Evolutionary conservation across 139 green algal species (phyloP).

Genomic region (Closterium sp.): DNA sequence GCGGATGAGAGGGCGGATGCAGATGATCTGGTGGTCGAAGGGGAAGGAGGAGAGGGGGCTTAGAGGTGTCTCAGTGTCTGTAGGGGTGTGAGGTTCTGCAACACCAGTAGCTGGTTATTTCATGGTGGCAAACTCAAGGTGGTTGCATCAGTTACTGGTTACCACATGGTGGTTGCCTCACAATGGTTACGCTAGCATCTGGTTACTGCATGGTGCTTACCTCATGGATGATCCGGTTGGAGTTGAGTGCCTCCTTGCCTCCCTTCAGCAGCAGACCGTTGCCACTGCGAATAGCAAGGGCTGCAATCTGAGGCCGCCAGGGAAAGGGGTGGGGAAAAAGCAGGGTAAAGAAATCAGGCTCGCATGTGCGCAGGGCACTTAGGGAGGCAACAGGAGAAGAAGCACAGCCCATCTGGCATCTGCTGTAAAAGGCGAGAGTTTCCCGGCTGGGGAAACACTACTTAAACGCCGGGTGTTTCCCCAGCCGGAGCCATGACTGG

Average conservation of each 20-base stretch:
- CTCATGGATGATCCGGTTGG: slow-evolving; percentile 80
- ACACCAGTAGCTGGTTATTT: neutral
- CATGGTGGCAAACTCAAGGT: neutral
- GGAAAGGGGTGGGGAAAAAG: neutral
- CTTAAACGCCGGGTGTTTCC: too few relatives aligned
- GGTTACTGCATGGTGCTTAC: slow-evolving; percentile 57
- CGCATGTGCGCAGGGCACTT: neutral
- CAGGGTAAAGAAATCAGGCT: neutral
- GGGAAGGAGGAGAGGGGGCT: neutral
- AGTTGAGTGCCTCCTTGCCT: slow-evolving; percentile 88
- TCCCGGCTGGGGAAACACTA: too few relatives aligned
- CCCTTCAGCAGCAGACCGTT: slow-evolving; percentile 95
- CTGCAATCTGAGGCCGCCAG: slow-evolving; percentile 64
- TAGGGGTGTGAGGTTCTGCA: neutral
- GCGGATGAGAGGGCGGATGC: too few relatives aligned
- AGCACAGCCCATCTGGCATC: neutral
- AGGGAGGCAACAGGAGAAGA: too few relatives aligned
- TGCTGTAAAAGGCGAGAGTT: neutral
- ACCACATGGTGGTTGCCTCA: too few relatives aligned
- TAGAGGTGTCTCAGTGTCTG: neutral
- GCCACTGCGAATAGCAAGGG: slow-evolving; percentile 77
- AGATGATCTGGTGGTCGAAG: too few relatives aligned
- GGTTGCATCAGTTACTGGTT: neutral
- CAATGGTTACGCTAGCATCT: neutral
- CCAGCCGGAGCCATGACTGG: too few relatives aligned